Base-by-base conservation (phyloP, 495 filamentous ascomycete species). In the Aspergillus bridgeri region DNA sequence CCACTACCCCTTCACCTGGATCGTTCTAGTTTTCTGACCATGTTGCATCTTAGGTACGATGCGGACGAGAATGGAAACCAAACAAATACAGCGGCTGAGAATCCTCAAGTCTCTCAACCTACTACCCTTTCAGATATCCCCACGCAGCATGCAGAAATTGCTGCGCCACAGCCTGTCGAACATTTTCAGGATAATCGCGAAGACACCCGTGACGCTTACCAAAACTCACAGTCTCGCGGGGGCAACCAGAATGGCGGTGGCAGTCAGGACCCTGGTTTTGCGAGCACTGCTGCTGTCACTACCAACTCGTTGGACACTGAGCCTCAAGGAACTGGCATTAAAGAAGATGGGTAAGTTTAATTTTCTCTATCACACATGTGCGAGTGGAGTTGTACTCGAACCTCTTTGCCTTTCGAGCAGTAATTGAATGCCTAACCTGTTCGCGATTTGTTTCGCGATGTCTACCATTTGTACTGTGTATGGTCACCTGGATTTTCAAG, bases 261-360 rank as follows among this genome's bases (percentile, higher is more conserved):
- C 51, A 81, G 82, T 65, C 75, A 81, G 42, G 73, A 85, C 20
- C 75, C 77, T 22, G 76, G 79, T 47, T 80, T 75, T 20, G 66
- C 64, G 48, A 61, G 62, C 58, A 63, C 67, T 53, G 55, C 67
- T n/a, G 33, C 33, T 38, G 33, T 58, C 60, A 54, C 27, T 18
- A 61, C 76, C 63, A 57, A 70, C 43, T 56, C 58, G 51, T 61
- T 63, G 6, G 68, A 73, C 20, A 56, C 65, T 15, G 70, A 77
- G 50, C 61, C 65, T 59, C 75, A 76, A 17, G 85, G 71, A 67
- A 89, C 66, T 74, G 86, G 90, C 63, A 91, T 96, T 51, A 98
- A 98, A 75, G 94, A 98, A 85, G 94, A 98, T 70, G 94, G 94
- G 94, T 98, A 88, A 96, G 95, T 92, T 21, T 50, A 23, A 62